These are phyloP conservation scores for Rhodocollybia butyracea DNA, from an alignment of 768 basidiomycete species.

Conservation along the genomic window DNA sequence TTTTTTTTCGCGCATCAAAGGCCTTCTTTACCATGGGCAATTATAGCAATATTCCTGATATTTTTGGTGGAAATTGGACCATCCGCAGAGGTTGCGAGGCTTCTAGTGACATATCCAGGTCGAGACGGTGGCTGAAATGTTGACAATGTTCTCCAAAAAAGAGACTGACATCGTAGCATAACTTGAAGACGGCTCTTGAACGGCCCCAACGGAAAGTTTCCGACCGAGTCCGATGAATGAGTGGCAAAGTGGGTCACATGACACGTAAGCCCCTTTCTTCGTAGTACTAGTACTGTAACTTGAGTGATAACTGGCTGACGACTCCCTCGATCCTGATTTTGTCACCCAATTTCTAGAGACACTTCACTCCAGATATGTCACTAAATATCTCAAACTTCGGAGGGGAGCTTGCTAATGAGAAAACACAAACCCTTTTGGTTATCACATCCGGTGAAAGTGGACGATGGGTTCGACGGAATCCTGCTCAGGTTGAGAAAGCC, in stretches of 20 bases:
- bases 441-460: no score
- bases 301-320: no score
- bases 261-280: no score
- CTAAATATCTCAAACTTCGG: no score
- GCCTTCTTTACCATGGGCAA: slow-evolving; percentile 41
- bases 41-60: slow-evolving; percentile 48
- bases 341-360: no score
- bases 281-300: no score
- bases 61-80: slow-evolving; percentile 25
- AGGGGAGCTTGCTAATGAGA: no score
- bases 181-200: not conserved
- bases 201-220: not conserved
- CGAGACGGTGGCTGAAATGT: not conserved
- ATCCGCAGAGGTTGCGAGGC: not conserved
- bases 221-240: not conserved
- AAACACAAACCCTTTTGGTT: no score
- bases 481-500: no score
- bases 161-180: slow-evolving; percentile 4
- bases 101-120: not conserved
- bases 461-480: no score
- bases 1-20: not conserved
- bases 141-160: slow-evolving; percentile 2
- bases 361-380: no score
- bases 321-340: no score
- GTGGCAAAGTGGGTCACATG: not conserved